Evolutionary conservation across 148 eudicot species (phyloP).

Genomic region (Camellia japonica): DNA sequence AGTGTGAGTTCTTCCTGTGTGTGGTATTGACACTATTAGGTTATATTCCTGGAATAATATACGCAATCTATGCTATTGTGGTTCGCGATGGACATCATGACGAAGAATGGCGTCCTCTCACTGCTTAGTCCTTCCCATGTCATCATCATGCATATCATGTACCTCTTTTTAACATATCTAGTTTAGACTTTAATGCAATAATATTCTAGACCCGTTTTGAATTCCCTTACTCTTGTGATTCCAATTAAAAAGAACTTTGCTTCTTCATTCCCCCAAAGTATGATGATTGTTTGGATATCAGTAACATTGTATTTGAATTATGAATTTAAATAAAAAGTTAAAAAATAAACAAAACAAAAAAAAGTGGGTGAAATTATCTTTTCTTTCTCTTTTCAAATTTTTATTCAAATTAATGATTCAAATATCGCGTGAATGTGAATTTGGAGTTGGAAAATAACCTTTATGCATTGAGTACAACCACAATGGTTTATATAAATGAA

Average conservation of each 20-base stretch:
- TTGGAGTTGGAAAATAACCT: too few species aligned
- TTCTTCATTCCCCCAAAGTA: neutral
- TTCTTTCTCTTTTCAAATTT: too few species aligned
- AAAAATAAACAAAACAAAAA: too few species aligned
- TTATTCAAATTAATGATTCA: too few species aligned
- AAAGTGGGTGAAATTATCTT: too few species aligned
- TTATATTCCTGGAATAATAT: constrained; percentile 43
- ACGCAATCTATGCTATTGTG: constrained; percentile 41
- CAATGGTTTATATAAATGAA: too few species aligned
- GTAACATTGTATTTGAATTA: too few species aligned
- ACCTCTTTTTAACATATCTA: neutral
- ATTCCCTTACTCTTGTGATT: neutral
- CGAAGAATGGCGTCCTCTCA: constrained; percentile 16
- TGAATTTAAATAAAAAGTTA: too few species aligned
- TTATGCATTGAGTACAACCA: too few species aligned
- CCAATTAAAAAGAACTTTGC: neutral
- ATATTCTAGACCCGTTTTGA: neutral
- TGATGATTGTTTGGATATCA: too few species aligned
- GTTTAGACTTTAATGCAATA: neutral
- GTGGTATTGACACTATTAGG: constrained; percentile 36
- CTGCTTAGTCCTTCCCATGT: neutral
- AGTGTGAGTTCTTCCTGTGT: constrained; percentile 41
- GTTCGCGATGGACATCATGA: constrained; percentile 20
- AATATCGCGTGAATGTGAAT: too few species aligned
- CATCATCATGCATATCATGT: neutral